A percentile compares a stretch with the other conserved stretches of the same genome.
phyloP scores from a whole-genome alignment of 352 stramenopile genomes.

The Halophytophthora batemanensis region DNA sequence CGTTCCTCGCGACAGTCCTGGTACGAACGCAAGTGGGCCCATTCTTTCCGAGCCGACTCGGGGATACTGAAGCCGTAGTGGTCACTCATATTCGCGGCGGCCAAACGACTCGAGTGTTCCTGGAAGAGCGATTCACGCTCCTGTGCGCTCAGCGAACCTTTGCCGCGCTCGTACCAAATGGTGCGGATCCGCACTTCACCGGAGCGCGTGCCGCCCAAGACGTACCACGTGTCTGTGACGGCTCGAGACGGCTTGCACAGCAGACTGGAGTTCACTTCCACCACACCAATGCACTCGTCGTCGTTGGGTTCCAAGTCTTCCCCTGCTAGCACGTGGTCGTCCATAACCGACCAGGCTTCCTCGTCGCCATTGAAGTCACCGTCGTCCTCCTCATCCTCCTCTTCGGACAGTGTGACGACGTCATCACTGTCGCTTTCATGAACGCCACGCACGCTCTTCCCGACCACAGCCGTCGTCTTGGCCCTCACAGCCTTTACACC shows the following conservation, averaged over 20 bases:
- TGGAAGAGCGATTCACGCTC: conserved; percentile 40
- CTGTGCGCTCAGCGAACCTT: conserved; percentile 10
- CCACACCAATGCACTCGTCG: conserved; percentile 52
- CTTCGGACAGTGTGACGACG: conserved; percentile 42
- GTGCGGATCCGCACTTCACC: conserved; percentile 71
- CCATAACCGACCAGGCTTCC: conserved; percentile 9
- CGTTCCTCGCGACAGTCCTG: conserved; percentile 69
- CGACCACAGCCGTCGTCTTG: conserved; percentile 14
- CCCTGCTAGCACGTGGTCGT: conserved; percentile 1
- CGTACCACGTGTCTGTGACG: conserved; percentile 64
- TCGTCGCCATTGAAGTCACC: conserved; percentile 19
- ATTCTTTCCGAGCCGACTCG: conserved; percentile 30
- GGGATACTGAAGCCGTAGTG: conserved; percentile 72
- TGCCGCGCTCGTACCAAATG: conserved; percentile 31
- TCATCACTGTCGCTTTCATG: conserved; percentile 49
- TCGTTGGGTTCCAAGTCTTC: conserved; percentile 7
- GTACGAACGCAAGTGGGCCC: conserved; percentile 67
- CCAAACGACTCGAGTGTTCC: conserved; percentile 25
- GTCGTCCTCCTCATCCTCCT: conserved; percentile 36
- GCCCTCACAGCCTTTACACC: conserved; percentile 2
- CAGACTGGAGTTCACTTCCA: conserved; percentile 45
- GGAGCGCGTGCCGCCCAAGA: conserved; percentile 38
- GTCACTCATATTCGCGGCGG: conserved; percentile 35
- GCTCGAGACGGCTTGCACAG: conserved; percentile 28
- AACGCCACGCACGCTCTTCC: conserved; percentile 15